phyloP scores from a whole-genome alignment of 805 yeast genomes.

The Komagataella ulmi region DNA sequence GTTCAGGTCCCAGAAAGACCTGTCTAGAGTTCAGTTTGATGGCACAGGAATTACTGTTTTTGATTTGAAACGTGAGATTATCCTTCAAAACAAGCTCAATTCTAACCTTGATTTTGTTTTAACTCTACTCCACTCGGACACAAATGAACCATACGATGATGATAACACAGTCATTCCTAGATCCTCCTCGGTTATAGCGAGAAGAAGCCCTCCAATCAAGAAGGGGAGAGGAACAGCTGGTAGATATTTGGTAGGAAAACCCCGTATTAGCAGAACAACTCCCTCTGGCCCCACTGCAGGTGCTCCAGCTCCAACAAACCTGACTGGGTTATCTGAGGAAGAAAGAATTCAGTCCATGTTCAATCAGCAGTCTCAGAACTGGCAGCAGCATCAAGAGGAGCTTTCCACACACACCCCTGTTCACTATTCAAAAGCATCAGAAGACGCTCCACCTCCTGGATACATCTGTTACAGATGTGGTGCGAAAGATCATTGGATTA shows the following conservation, averaged over 20 bases:
- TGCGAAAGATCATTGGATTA: slow-evolving; percentile 89
- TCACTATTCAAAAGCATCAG: slow-evolving; percentile 13
- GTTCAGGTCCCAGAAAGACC: slow-evolving; percentile 72
- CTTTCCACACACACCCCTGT: slow-evolving; percentile 72
- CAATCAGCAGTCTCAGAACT: slow-evolving; percentile 83
- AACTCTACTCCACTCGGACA: slow-evolving; percentile 46
- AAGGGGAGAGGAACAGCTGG: slow-evolving; percentile 45
- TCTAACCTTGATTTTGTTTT: slow-evolving; percentile 79
- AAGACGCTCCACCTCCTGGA: slow-evolving; percentile 87
- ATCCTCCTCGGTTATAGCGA: slow-evolving; percentile 70
- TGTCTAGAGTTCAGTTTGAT: slow-evolving; percentile 74
- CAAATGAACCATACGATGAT: slow-evolving; percentile 64
- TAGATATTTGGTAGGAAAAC: slow-evolving; percentile 63
- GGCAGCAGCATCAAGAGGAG: slow-evolving; percentile 89
- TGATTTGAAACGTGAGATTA: slow-evolving; percentile 86
- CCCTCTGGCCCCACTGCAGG: slow-evolving; percentile 7
- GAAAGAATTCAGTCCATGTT: slow-evolving; percentile 86
- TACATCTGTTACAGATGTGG: slow-evolving; percentile 96
- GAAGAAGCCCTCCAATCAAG: slow-evolving; percentile 56
- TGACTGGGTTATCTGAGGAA: slow-evolving; percentile 54
- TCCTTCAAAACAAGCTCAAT: slow-evolving; percentile 66
- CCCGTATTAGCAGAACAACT: slow-evolving; percentile 26
- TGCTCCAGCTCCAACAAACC: slow-evolving; percentile 13
- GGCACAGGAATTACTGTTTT: slow-evolving; percentile 95
- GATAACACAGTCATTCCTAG: slow-evolving; percentile 89